Evolutionary conservation across 2,329 filamentous ascomycete genomes (phyloP).

Genomic region (Neurospora crassa): DNA sequence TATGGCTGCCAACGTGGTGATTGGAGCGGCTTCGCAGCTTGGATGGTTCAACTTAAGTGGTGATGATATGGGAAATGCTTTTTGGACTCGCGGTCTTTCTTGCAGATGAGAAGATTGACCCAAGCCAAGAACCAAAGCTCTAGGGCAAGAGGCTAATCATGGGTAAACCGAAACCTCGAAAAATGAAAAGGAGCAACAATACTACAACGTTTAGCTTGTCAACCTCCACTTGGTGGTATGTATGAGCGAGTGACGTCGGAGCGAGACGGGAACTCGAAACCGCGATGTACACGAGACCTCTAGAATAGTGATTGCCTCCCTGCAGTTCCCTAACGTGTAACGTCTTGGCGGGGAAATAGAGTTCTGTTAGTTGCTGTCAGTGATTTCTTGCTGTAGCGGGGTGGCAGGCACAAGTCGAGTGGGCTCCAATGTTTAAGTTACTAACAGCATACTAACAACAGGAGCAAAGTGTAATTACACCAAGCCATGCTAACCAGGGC

Average conservation of each 20-base stretch:
- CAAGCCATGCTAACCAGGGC: neutral
- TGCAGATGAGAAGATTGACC: neutral
- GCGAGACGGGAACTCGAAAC: neutral
- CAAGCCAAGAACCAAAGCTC: neutral
- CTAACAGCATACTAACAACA: neutral
- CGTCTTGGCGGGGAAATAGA: neutral
- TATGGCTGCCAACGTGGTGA: neutral
- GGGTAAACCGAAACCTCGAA: neutral
- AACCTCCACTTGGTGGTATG: neutral
- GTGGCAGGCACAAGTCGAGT: neutral
- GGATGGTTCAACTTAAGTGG: neutral
- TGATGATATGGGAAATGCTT: neutral
- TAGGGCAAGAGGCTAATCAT: neutral
- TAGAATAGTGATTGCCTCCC: neutral
- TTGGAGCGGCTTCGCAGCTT: neutral
- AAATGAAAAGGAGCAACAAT: neutral
- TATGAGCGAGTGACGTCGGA: neutral
- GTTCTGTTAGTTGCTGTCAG: neutral
- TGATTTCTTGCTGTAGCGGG: neutral
- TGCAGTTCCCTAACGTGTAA: neutral
- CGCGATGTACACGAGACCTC: neutral
- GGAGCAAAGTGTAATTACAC: neutral
- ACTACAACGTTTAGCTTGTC: neutral
- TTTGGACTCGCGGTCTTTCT: neutral
- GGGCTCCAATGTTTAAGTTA: neutral